Evolutionary conservation across 495 filamentous ascomycete genomes (phyloP).

Genomic region (Penicillium mononematosum): DNA sequence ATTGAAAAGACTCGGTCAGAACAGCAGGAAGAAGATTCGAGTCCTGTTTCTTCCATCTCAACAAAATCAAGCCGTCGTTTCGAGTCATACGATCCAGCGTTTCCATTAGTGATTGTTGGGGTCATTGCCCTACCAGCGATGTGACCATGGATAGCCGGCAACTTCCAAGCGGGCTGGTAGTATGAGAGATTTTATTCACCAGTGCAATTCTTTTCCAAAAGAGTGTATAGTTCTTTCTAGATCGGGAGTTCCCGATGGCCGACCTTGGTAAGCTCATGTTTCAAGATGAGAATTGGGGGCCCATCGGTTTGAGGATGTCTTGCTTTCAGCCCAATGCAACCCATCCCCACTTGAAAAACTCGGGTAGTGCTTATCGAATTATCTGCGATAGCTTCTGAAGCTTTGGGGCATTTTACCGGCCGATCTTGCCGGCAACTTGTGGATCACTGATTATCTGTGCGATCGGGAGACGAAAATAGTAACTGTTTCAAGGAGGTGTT

Average conservation of each 20-base stretch:
- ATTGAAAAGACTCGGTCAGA: background rate
- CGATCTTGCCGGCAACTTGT: background rate
- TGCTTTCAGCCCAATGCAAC: background rate
- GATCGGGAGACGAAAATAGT: constrained; percentile 1
- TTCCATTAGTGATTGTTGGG: background rate
- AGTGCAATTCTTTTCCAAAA: background rate
- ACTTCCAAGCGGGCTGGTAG: background rate
- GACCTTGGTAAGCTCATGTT: background rate
- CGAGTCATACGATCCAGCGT: too few species aligned
- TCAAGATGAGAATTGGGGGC: background rate
- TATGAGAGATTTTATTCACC: background rate
- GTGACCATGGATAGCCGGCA: background rate
- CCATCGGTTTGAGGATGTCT: background rate
- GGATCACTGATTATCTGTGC: background rate
- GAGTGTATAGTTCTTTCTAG: background rate
- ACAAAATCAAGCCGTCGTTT: background rate
- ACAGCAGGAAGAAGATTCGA: background rate
- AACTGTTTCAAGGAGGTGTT: background rate
- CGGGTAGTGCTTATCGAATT: background rate
- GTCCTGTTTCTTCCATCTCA: background rate
- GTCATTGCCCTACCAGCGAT: background rate
- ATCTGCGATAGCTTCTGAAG: background rate
- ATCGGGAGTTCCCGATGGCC: background rate
- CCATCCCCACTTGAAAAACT: too few species aligned
- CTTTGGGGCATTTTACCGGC: background rate